phyloP scores from a whole-genome alignment of 179 eudicot species.

The Actinidia arguta region DNA sequence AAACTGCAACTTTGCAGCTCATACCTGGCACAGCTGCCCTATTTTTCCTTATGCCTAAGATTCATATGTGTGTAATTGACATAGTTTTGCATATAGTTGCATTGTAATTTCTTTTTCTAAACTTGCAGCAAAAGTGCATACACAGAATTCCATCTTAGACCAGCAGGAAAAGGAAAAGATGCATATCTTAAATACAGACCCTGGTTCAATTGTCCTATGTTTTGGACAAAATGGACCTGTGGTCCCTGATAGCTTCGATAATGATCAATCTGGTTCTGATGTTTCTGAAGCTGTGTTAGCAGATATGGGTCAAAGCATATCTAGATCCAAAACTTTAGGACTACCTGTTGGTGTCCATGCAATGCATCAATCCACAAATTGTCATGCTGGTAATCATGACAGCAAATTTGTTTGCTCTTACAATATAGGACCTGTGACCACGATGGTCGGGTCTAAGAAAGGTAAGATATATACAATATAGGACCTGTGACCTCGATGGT shows the following conservation, averaged over 20 bases:
- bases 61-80: not conserved
- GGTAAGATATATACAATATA: conserved; percentile 30
- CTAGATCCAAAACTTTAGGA: conserved; percentile 25
- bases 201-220: conserved; percentile 33
- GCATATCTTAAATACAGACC: conserved; percentile 22
- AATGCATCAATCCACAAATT: conserved; percentile 16
- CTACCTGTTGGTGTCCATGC: conserved; percentile 25
- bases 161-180: conserved; percentile 29
- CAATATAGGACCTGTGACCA: conserved; percentile 18
- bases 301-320: conserved; percentile 25
- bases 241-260: conserved; percentile 67
- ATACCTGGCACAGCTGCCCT: not conserved
- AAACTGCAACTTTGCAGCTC: conserved; percentile 19
- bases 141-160: conserved; percentile 35
- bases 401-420: conserved; percentile 18
- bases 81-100: conserved; percentile 3
- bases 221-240: conserved; percentile 34
- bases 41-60: not conserved
- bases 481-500: conserved; percentile 7
- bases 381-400: conserved; percentile 31
- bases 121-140: conserved; percentile 43
- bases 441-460: conserved; percentile 25
- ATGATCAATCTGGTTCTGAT: conserved; percentile 46
- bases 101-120: conserved; percentile 9
- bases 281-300: conserved; percentile 32